Base-by-base conservation (phyloP, 345 rosid species). In the Linum usitatissimum region DNA sequence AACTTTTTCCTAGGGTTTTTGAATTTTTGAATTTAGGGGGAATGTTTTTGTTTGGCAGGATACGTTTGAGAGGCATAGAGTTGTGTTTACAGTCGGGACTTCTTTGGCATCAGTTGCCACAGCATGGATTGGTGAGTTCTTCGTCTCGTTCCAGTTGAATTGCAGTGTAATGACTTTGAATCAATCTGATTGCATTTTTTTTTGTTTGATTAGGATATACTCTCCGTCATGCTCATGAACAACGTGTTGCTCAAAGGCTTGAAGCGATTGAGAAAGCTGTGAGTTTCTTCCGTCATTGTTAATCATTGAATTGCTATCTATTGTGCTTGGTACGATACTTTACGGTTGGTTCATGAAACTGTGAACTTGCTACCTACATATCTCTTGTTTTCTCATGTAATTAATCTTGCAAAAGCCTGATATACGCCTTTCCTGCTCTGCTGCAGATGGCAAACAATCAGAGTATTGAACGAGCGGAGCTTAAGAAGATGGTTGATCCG, bases 81-180 rank as follows among this genome's bases (percentile, higher is more conserved):
- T 87, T 65, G 90, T 93, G 21, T 87, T 93, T 67, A 86, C 99
- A 4, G 49, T 93, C 39, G 99, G 96, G 66, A 87, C 99, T 62
- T 93, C 99, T 68, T 21, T 84, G 14, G 99, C 97, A 18, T 89
- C 99, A 17, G 86, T 93, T 77, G 91, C 83, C 48, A 90, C 97
- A 15, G 97, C 97, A 61, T 93, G 97, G 91, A 63, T 72, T 57
- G 99, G 97, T 93, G 73, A 70, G 83, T 69, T 71, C 34, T 62
- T 30, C 62, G 8, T 17, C 2, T 30, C 8, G 28, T 20, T 3
- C 4, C 17, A 45, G 51, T 15, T 45, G 15, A 1, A 15, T 45
- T 45, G 51, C 51, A 4, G 51, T 45, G 51, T 10, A 45, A 45
- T 45, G 1, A 12, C 51, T 45, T n/a, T n/a, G n/a, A n/a, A 6